These are phyloP conservation scores for Saxophila tyrrhenica DNA, from an alignment of 495 filamentous ascomycete genomes.

Conservation along the genomic window DNA sequence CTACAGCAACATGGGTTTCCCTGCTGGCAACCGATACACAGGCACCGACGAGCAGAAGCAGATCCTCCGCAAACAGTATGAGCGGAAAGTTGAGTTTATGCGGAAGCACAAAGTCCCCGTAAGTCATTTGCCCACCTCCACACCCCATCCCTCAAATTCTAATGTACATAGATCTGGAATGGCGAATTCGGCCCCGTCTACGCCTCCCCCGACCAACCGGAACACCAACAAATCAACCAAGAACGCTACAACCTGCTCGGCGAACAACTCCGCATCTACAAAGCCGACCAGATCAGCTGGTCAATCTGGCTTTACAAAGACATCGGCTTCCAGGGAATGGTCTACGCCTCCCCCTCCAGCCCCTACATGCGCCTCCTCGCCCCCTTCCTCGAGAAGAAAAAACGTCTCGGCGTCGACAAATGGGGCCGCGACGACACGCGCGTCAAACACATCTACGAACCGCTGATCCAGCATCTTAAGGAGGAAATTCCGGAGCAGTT, in stretches of 20 bases:
- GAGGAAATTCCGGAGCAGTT: slow-evolving; percentile 7
- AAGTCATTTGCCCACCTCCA: not conserved
- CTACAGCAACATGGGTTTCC: slow-evolving; percentile 41
- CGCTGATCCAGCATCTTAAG: slow-evolving; percentile 4
- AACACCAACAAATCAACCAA: slow-evolving; percentile 38
- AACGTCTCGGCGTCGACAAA: slow-evolving; percentile 39
- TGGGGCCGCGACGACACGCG: slow-evolving; percentile 35
- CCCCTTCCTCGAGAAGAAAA: slow-evolving; percentile 47
- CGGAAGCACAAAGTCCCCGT: slow-evolving; percentile 35
- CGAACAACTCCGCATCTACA: slow-evolving; percentile 47
- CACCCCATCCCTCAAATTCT: not conserved
- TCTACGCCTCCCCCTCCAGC: slow-evolving; percentile 37
- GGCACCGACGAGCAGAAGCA: slow-evolving; percentile 43
- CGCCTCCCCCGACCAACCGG: slow-evolving; percentile 28
- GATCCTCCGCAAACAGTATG: slow-evolving; percentile 36
- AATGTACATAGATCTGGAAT: slow-evolving; percentile 41
- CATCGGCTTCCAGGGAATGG: slow-evolving; percentile 50
- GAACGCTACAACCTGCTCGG: slow-evolving; percentile 43
- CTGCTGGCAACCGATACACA: slow-evolving; percentile 39
- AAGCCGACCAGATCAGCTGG: slow-evolving; percentile 45
- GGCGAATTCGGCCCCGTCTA: slow-evolving; percentile 60
- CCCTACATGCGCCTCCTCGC: slow-evolving; percentile 39
- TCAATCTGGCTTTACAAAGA: slow-evolving; percentile 57
- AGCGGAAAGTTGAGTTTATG: slow-evolving; percentile 51
- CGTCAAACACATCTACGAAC: slow-evolving; percentile 11